Percentiles rank a stretch among this genome's conserved stretches.
These are phyloP conservation scores for Schizophyllum amplum DNA, from an alignment of 1,284 basidiomycete species.

Conservation along the genomic window DNA sequence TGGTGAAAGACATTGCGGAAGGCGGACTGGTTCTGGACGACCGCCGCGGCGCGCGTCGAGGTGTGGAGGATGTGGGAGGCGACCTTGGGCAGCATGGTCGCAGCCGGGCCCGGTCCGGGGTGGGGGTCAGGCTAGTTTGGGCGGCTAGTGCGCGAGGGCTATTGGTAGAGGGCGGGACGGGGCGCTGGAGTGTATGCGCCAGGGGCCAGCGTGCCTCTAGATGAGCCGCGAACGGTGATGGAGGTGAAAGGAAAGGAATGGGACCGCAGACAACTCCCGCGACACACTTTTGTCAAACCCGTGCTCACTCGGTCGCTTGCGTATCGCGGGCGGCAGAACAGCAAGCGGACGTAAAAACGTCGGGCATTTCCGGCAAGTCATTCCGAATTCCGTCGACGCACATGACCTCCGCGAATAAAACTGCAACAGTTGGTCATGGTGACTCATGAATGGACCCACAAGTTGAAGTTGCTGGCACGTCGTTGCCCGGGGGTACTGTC, in stretches of 20 bases:
- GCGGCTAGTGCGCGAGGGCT: neutral
- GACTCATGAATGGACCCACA: too few species aligned
- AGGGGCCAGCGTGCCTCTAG: too few species aligned
- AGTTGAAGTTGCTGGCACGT: too few species aligned
- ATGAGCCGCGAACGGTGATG: too few species aligned
- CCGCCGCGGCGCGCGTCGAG: constrained; percentile 64
- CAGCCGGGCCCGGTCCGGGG: too few species aligned
- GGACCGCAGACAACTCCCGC: too few species aligned
- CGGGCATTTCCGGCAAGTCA: neutral
- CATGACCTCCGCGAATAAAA: neutral
- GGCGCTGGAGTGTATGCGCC: neutral
- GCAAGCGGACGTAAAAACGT: neutral
- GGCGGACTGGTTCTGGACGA: constrained; percentile 63
- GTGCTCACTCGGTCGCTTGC: neutral
- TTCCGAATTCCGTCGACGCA: neutral
- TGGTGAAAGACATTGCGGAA: constrained; percentile 69
- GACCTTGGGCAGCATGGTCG: constrained; percentile 69
- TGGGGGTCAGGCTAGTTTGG: neutral
- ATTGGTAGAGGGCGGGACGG: neutral
- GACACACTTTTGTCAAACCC: neutral
- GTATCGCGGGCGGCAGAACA: neutral
- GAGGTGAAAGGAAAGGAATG: too few species aligned
- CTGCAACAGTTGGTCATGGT: neutral
- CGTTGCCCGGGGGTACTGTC: too few species aligned
- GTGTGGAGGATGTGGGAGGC: constrained; percentile 67